Evolutionary conservation across 108 stramenopile genomes (phyloP).

Genomic region (Chaetoceros muelleri): DNA sequence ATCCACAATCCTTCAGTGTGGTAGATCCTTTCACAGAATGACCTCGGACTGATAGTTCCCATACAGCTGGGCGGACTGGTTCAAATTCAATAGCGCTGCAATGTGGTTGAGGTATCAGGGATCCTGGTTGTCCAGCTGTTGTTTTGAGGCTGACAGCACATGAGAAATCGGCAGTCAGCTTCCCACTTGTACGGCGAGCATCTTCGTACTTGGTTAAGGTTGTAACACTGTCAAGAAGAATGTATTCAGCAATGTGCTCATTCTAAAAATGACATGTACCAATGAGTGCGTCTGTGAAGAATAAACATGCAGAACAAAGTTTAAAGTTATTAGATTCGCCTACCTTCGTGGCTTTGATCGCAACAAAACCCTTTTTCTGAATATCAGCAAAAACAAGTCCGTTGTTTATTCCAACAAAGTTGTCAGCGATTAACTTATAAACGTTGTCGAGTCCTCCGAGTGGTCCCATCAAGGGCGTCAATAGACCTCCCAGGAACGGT

Average conservation of each 20-base stretch:
- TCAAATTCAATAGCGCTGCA: conserved; percentile 9
- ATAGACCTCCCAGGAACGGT: background rate
- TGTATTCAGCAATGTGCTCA: conserved; percentile 9
- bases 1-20: conserved; percentile 1
- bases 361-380: conserved; percentile 14
- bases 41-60: conserved; percentile 5
- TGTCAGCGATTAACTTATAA: conserved; percentile 1
- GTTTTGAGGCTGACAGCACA: conserved; percentile 1
- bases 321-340: too few relatives aligned
- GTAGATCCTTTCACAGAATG: background rate
- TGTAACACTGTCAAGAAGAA: background rate
- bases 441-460: conserved; percentile 6
- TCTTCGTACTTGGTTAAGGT: conserved; percentile 4
- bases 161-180: background rate
- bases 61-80: conserved; percentile 7
- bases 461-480: background rate
- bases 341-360: conserved; percentile 12
- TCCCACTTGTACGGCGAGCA: conserved; percentile 5
- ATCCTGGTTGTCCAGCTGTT: conserved; percentile 1
- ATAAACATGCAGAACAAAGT: too few relatives aligned
- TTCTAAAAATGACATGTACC: too few relatives aligned
- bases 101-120: background rate
- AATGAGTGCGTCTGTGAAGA: too few relatives aligned
- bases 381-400: conserved; percentile 10
- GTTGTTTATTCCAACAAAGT: conserved; percentile 1